Evolutionary conservation across 345 rosid species (phyloP).

Genomic region (Arabidopsis thaliana): TAIR10.1 NC_003076.8:25620501-25621000

Average conservation of each 20-base stretch:
- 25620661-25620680: slow-evolving; percentile 60
- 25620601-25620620: slow-evolving; percentile 52
- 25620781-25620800: slow-evolving; percentile 55
- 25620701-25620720: slow-evolving; percentile 71
- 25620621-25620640: slow-evolving; percentile 53
- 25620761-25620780: slow-evolving; percentile 56
- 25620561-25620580: slow-evolving; percentile 88
- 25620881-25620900: slow-evolving; percentile 60
- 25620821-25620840: slow-evolving; percentile 83
- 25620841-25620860: slow-evolving; percentile 76
- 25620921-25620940: slow-evolving; percentile 64
- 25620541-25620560: slow-evolving; percentile 71
- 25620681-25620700: slow-evolving; percentile 76
- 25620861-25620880: slow-evolving; percentile 79
- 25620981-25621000: slow-evolving; percentile 55
- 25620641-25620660: slow-evolving; percentile 49
- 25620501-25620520: slow-evolving; percentile 8
- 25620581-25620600: slow-evolving; percentile 98
- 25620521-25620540: slow-evolving; percentile 41
- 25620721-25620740: slow-evolving; percentile 64
- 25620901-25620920: slow-evolving; percentile 62
- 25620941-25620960: slow-evolving; percentile 63
- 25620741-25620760: slow-evolving; percentile 59
- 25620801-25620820: slow-evolving; percentile 66
- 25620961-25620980: slow-evolving; percentile 49